Percentiles rank a stretch among this genome's conserved stretches.
These are phyloP conservation scores for Vitis hybrid DNA, from an alignment of 177 flowering plant species.

Conservation along the genomic window DNA sequence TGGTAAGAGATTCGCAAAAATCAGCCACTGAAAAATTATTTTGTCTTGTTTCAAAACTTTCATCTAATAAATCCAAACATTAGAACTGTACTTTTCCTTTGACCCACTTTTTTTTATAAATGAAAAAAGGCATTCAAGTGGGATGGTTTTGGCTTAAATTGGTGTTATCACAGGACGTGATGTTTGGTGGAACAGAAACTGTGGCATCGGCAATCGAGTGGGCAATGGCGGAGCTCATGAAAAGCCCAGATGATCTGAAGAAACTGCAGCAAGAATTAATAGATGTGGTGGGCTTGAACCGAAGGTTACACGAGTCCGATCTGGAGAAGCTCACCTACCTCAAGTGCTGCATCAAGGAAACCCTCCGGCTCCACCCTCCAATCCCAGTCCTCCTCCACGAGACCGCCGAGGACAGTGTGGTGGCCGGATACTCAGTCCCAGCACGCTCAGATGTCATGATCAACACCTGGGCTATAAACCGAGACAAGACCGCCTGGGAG, in stretches of 20 bases:
- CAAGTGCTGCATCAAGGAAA: slow-evolving; percentile 27
- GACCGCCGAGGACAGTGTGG: slow-evolving; percentile 29
- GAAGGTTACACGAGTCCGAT: slow-evolving; percentile 28
- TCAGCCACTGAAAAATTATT: too few relatives aligned
- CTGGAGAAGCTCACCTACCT: slow-evolving; percentile 29
- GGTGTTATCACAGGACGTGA: slow-evolving; percentile 30
- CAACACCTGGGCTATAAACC: slow-evolving; percentile 35
- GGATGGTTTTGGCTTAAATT: too few relatives aligned
- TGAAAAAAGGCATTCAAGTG: background rate
- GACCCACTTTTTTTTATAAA: too few relatives aligned
- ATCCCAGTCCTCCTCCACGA: slow-evolving; percentile 42
- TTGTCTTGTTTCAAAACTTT: too few relatives aligned
- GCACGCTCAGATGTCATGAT: slow-evolving; percentile 30
- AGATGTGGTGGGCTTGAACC: slow-evolving; percentile 31
- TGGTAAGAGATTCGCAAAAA: slow-evolving; percentile 28
- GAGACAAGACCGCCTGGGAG: slow-evolving; percentile 30
- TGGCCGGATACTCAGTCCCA: slow-evolving; percentile 30
- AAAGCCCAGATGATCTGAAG: slow-evolving; percentile 33
- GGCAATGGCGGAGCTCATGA: slow-evolving; percentile 46
- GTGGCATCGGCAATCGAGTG: slow-evolving; percentile 50
- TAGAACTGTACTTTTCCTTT: too few relatives aligned
- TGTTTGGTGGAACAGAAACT: slow-evolving; percentile 51
- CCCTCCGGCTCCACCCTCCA: slow-evolving; percentile 35
- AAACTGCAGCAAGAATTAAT: slow-evolving; percentile 33
- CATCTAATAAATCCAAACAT: too few relatives aligned